Percentiles rank a stretch among this genome's conserved stretches.
Evolutionary conservation across 345 rosid species (phyloP).

Genomic region (Camelina hispida): DNA sequence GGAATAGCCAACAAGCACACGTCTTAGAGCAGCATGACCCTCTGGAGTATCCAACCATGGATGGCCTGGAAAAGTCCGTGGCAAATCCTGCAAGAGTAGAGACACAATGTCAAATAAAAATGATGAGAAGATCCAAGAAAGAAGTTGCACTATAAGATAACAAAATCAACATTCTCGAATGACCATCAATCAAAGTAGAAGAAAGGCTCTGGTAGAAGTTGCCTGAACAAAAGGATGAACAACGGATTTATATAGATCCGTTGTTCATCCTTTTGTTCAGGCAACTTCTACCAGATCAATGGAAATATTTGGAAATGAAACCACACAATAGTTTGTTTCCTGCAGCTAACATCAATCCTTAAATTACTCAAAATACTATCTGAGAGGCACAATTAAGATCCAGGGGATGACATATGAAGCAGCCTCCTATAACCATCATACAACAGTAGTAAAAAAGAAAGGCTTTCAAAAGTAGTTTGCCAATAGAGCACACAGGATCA

Average conservation of each 20-base stretch:
- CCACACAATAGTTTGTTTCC: background rate
- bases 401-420: constrained; percentile 4
- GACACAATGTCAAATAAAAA: constrained; percentile 9
- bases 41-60: constrained; percentile 99
- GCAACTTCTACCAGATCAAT: too few relatives aligned
- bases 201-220: background rate
- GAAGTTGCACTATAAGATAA: background rate
- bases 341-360: background rate
- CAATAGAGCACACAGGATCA: background rate
- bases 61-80: constrained; percentile 98
- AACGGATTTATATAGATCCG: constrained; percentile 15
- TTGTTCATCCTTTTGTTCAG: too few relatives aligned
- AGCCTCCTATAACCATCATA: constrained; percentile 23
- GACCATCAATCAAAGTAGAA: background rate
- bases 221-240: constrained; percentile 7
- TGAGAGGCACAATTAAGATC: constrained; percentile 14
- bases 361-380: background rate
- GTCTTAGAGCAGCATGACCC: constrained; percentile 92
- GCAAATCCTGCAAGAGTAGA: constrained; percentile 72
- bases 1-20: constrained; percentile 95
- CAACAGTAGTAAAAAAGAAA: background rate
- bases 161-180: background rate
- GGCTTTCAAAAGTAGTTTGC: background rate
- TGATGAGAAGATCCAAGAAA: background rate
- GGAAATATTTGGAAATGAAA: background rate